phyloP scores from a whole-genome alignment of 805 yeast genomes.

The Nakazawaea ernobii region DNA sequence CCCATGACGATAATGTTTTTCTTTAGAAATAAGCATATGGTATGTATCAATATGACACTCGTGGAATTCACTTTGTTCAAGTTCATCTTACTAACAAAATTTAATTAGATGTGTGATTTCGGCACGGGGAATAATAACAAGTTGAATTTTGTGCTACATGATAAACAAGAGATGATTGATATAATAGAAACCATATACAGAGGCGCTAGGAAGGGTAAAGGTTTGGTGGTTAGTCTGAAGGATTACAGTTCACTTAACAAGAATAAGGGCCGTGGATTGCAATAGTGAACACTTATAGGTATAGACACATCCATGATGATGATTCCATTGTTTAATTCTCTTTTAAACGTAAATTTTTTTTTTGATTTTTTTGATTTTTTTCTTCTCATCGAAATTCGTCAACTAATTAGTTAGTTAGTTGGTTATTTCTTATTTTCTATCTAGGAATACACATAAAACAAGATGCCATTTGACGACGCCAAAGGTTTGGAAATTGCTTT shows the following conservation, averaged over 20 bases:
- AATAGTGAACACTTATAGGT: neutral
- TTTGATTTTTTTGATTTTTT: too few relatives aligned
- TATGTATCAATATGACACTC: neutral
- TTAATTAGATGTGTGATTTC: constrained; percentile 84
- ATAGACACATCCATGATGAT: neutral
- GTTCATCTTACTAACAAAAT: too few relatives aligned
- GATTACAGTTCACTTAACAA: constrained; percentile 43
- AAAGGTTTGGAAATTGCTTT: constrained; percentile 65
- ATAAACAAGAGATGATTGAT: constrained; percentile 87
- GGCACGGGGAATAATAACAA: constrained; percentile 98
- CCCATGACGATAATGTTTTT: constrained; percentile 93
- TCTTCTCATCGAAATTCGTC: too few relatives aligned
- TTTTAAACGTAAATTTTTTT: too few relatives aligned
- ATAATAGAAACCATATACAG: constrained; percentile 83
- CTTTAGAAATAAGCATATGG: constrained; percentile 86
- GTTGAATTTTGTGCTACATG: constrained; percentile 71
- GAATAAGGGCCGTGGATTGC: constrained; percentile 5
- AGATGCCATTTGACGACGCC: constrained; percentile 54
- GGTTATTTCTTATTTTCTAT: too few relatives aligned
- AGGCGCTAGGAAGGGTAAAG: constrained; percentile 91
- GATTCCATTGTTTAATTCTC: neutral
- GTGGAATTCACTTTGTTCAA: too few relatives aligned
- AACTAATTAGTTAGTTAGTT: too few relatives aligned
- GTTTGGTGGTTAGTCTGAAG: constrained; percentile 80
- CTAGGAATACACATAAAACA: neutral